Evolutionary conservation across 345 rosid species (phyloP).

Genomic region (Kernera saxatilis): DNA sequence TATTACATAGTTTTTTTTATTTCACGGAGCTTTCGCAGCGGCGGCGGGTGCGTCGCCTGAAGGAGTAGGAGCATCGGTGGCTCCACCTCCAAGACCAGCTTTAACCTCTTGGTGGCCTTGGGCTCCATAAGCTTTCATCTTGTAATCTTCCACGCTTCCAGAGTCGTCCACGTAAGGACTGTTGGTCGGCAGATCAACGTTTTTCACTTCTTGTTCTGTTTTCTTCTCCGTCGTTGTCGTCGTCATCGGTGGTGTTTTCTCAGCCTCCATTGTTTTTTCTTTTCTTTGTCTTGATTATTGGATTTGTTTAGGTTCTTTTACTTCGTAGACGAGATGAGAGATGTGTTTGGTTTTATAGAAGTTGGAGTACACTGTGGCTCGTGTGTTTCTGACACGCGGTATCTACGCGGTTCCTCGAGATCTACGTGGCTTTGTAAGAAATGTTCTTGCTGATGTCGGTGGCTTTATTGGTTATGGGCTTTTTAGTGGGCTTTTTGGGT

Average conservation of each 20-base stretch:
- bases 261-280: conserved; percentile 16
- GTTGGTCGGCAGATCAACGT: conserved; percentile 14
- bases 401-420: conserved; percentile 5
- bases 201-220: background rate
- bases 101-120: conserved; percentile 53
- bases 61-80: conserved; percentile 71
- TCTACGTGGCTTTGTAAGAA: conserved; percentile 11
- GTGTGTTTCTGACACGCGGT: conserved; percentile 17
- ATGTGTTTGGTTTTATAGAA: conserved; percentile 13
- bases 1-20: background rate
- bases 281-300: background rate
- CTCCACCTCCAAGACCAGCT: conserved; percentile 52
- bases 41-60: conserved; percentile 38
- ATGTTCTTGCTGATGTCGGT: background rate
- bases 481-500: background rate
- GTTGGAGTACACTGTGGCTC: background rate
- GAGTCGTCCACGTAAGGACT: conserved; percentile 29
- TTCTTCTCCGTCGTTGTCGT: background rate
- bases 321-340: background rate
- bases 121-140: conserved; percentile 48
- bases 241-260: conserved; percentile 11
- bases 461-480: background rate
- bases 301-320: background rate
- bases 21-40: conserved; percentile 1
- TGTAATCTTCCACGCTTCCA: conserved; percentile 25